These are phyloP conservation scores for Phytophthora podocarpi DNA, from an alignment of 352 stramenopile species.

Conservation along the genomic window DNA sequence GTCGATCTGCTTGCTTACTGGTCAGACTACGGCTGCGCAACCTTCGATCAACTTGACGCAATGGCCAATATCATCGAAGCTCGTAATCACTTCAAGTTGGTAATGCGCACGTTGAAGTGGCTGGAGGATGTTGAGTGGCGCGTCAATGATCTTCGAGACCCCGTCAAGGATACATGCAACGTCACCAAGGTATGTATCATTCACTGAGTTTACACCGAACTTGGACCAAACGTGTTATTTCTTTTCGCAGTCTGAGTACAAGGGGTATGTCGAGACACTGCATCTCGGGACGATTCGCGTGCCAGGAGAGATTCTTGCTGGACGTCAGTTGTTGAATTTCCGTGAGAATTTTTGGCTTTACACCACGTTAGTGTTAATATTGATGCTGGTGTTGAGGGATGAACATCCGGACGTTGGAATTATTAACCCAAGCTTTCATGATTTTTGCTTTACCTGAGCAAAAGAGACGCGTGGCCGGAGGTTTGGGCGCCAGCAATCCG, in stretches of 20 bases:
- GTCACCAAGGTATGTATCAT: constrained; percentile 5
- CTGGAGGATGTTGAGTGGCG: constrained; percentile 3
- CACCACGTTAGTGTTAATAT: constrained; percentile 1
- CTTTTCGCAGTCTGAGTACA: constrained; percentile 12
- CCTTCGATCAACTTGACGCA: too few species aligned
- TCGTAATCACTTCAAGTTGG: background rate
- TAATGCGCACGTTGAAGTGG: background rate
- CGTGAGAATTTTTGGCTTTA: constrained; percentile 15
- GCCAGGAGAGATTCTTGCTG: too few species aligned
- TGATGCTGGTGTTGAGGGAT: too few species aligned
- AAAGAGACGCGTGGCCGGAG: too few species aligned
- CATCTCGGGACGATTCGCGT: constrained; percentile 9
- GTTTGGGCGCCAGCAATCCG: too few species aligned
- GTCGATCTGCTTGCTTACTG: constrained; percentile 1
- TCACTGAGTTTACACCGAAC: too few species aligned
- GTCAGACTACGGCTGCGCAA: background rate
- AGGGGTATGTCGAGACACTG: constrained; percentile 2
- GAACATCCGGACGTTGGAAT: too few species aligned
- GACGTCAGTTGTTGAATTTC: constrained; percentile 1
- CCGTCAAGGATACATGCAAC: background rate
- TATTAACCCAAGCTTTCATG: too few species aligned
- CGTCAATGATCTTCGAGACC: background rate
- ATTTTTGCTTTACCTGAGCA: too few species aligned
- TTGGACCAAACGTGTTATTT: too few species aligned
- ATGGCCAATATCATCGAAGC: background rate